Evolutionary conservation across 345 rosid genomes (phyloP).

Genomic region (Arabis alpina): DNA sequence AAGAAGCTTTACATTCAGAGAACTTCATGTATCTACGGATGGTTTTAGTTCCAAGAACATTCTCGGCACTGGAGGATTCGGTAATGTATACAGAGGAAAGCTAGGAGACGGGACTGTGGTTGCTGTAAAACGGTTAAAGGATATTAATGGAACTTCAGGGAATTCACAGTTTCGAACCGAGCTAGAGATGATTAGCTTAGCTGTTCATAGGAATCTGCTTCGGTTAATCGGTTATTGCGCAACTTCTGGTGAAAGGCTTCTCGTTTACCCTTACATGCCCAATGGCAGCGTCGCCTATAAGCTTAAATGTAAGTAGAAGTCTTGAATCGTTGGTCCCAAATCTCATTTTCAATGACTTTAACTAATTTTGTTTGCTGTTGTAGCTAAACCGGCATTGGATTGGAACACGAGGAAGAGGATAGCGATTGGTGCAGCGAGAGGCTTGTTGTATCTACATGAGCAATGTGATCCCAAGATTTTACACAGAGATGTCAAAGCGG

Average conservation of each 20-base stretch:
- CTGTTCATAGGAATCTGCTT: conserved; percentile 85
- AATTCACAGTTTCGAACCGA: conserved; percentile 91
- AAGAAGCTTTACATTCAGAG: conserved; percentile 75
- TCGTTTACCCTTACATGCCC: conserved; percentile 92
- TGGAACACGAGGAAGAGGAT: conserved; percentile 91
- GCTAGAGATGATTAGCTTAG: conserved; percentile 95
- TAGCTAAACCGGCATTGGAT: conserved; percentile 83
- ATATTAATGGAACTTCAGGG: conserved; percentile 72
- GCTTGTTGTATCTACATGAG: conserved; percentile 87
- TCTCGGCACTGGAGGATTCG: conserved; percentile 93
- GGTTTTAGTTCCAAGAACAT: conserved; percentile 84
- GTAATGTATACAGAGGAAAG: conserved; percentile 94
- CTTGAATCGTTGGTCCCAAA: not conserved
- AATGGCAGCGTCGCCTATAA: conserved; percentile 95
- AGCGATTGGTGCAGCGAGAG: conserved; percentile 93
- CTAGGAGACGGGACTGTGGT: conserved; percentile 74
- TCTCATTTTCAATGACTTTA: conserved; percentile 11
- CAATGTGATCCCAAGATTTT: conserved; percentile 96
- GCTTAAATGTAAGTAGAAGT: conserved; percentile 70
- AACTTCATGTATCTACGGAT: conserved; percentile 74
- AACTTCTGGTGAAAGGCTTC: conserved; percentile 73
- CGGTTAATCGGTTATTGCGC: conserved; percentile 81
- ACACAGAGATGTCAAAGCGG: conserved; percentile 95
- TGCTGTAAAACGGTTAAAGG: conserved; percentile 88
- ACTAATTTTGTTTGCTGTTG: conserved; percentile 2